Evolutionary conservation across 768 basidiomycete genomes (phyloP).

Genomic region (Phylloporus rhodoxanthus): DNA sequence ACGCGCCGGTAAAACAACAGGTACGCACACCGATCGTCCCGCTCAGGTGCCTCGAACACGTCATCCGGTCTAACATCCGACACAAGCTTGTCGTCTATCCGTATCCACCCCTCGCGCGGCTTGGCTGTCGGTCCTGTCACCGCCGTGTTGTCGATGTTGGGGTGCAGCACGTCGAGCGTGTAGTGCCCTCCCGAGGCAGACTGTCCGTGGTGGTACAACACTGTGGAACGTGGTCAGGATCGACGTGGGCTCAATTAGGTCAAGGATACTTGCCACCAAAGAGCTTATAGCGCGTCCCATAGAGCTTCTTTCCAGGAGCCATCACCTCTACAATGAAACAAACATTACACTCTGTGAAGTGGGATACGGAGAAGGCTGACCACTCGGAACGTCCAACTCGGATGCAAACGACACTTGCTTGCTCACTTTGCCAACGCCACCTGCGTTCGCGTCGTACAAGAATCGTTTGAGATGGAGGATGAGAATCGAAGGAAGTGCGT

Average conservation of each 20-base stretch:
- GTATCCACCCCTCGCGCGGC: constrained; percentile 73
- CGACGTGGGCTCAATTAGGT: too few relatives aligned
- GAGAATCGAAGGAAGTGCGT: constrained; percentile 75
- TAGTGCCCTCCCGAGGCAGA: constrained; percentile 94
- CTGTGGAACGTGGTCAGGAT: constrained; percentile 32
- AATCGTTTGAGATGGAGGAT: constrained; percentile 91
- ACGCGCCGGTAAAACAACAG: constrained; percentile 78
- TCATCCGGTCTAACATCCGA: constrained; percentile 65
- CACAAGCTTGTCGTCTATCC: constrained; percentile 90
- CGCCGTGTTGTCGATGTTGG: constrained; percentile 46
- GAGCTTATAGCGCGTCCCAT: constrained; percentile 62
- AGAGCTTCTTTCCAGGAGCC: constrained; percentile 44
- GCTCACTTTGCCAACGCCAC: constrained; percentile 78
- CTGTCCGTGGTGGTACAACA: constrained; percentile 87
- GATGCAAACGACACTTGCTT: constrained; percentile 77
- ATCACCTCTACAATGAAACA: constrained; percentile 46
- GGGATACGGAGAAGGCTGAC: constrained; percentile 30
- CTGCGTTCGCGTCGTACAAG: constrained; percentile 68
- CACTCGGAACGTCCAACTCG: constrained; percentile 69
- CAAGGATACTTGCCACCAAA: constrained; percentile 59
- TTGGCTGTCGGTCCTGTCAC: constrained; percentile 11
- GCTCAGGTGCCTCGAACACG: constrained; percentile 52
- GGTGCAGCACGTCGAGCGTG: constrained; percentile 84
- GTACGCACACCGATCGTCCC: constrained; percentile 74
- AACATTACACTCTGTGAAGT: fast-evolving